These are phyloP conservation scores for Trebouxiophyceae sp. DNA, from an alignment of 163 green algal species.

Conservation along the genomic window DNA sequence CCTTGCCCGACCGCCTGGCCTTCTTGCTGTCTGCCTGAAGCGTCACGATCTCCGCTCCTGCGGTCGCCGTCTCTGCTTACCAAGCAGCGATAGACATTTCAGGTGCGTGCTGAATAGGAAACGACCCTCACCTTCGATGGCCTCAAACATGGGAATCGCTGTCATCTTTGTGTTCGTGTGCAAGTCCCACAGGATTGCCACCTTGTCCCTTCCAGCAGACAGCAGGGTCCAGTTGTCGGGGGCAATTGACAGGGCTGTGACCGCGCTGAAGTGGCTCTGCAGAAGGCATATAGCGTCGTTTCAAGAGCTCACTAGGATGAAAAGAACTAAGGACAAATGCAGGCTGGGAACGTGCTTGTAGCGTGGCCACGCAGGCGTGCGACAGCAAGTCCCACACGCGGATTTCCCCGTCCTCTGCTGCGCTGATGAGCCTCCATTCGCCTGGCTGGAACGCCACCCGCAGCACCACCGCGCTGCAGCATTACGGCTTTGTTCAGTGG, in stretches of 20 bases:
- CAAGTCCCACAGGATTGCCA: constrained; percentile 81
- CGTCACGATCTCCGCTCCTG: no score
- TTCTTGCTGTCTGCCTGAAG: no score
- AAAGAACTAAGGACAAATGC: neutral
- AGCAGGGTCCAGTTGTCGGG: constrained; percentile 74
- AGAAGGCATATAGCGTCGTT: neutral
- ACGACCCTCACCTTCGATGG: constrained; percentile 52
- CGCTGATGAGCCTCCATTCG: constrained; percentile 64
- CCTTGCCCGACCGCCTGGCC: no score
- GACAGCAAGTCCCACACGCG: constrained; percentile 82
- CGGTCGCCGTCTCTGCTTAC: no score
- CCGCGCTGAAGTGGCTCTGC: constrained; percentile 76
- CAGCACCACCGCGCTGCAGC: constrained; percentile 67
- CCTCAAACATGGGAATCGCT: constrained; percentile 71
- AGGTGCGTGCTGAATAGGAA: no score
- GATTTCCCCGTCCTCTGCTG: constrained; percentile 61
- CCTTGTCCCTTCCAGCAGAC: constrained; percentile 74
- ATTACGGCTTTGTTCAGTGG: no score
- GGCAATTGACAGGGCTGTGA: constrained; percentile 68
- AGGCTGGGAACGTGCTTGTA: constrained; percentile 36
- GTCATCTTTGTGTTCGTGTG: constrained; percentile 48
- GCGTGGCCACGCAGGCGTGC: constrained; percentile 44
- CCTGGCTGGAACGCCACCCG: constrained; percentile 72
- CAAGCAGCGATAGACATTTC: no score
- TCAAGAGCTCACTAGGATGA: neutral